These are phyloP conservation scores for Hypoxylon fuscum DNA, from an alignment of 495 filamentous ascomycete genomes.

Conservation along the genomic window DNA sequence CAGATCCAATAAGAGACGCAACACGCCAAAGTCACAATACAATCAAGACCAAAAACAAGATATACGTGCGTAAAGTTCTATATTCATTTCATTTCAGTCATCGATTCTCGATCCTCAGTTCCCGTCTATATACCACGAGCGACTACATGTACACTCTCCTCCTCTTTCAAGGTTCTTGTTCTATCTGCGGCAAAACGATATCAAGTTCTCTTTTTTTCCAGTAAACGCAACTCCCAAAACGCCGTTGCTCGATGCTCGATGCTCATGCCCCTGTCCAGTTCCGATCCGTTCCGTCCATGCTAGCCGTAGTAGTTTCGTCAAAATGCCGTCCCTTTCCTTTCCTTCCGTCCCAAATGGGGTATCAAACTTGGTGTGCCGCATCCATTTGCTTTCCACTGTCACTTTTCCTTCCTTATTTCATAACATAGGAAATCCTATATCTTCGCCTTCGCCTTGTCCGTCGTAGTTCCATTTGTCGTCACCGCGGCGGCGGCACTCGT, in stretches of 20 bases:
- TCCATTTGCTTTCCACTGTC: no score
- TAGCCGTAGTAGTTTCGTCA: conserved; percentile 7
- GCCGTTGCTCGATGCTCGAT: conserved; percentile 27
- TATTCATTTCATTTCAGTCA: no score
- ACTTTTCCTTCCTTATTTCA: not conserved
- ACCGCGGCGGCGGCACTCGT: no score
- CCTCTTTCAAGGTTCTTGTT: not conserved
- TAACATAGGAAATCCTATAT: not conserved
- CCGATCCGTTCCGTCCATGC: no score
- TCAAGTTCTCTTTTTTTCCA: not conserved
- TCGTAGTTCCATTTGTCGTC: not conserved
- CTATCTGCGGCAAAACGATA: not conserved
- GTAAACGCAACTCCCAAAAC: conserved; percentile 7
- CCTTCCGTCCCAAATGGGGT: conserved; percentile 20
- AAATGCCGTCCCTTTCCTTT: not conserved
- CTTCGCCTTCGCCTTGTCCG: not conserved
- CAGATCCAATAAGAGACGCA: no score
- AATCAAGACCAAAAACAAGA: no score
- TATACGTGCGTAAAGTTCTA: no score
- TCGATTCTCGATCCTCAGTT: no score
- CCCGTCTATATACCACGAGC: not conserved
- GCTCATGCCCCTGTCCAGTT: no score
- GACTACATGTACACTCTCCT: not conserved
- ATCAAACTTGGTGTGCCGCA: no score
- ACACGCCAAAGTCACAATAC: no score